Base-by-base conservation (phyloP, 805 yeast species). In the Hermanozyma aechmeae region DNA sequence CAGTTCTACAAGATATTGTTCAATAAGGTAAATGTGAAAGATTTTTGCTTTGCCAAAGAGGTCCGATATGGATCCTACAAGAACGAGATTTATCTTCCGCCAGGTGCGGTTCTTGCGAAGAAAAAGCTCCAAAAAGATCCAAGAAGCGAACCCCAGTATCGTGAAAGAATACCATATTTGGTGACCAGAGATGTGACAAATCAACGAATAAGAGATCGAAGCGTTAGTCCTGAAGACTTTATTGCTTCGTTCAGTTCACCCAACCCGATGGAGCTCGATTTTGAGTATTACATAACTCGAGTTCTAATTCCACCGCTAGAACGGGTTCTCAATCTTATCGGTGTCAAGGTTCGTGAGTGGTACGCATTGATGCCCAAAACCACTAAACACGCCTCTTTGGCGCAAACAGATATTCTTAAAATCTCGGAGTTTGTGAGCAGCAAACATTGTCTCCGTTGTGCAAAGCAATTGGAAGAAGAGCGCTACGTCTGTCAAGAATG, bases 41-140 rank as follows among this genome's bases (percentile, higher is more conserved):
- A 92, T 49, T 85, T 86, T 46, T 79, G 95, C 45, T 92, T 92
- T 59, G 87, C 95, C 2, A 83, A 82, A 46, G 95, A 82, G 42
- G 96, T 92, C 3, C 68, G 79, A 32, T 58, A 85, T 26, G 97
- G 97, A 0, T 65, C 79, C 0, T 92, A 92, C 50, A 81, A 81
- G 47, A 76, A 72, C 37, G 80, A 73, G 18, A 59, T 63, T 10
- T 67, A 74, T 29, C 68, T 85, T 2, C 98, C 98, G 1, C 92
- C 97, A 0, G 97, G 97, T 0, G 97, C 98, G 0, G 65, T 76
- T 10, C 67, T 92, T 2, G 79, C 92, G n/a, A 66, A 69, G 37
- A 68, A 70, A 38, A 68, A 66, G 34, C 69, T 75, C 51, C 67
- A 66, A 17, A 50, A 61, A 4, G 98, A 92, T 48, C 70, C 67